phyloP scores from a whole-genome alignment of 1,284 basidiomycete species.

The Irpex rosettiformis region DNA sequence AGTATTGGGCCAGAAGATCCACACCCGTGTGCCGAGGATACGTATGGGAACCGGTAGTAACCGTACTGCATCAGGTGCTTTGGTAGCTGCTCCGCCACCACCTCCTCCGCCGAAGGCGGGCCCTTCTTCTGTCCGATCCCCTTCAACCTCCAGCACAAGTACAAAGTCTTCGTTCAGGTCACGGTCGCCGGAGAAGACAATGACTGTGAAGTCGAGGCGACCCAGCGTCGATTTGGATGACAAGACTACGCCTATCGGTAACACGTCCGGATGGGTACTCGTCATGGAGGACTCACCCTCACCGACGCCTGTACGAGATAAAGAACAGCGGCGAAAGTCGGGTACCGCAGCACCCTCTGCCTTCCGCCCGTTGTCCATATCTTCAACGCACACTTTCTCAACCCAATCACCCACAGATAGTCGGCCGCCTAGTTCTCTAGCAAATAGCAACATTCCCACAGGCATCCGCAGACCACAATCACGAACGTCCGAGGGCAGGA shows the following conservation, averaged over 20 bases:
- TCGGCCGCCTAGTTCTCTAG: conserved; percentile 31
- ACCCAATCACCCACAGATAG: conserved; percentile 31
- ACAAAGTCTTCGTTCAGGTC: conserved; percentile 27
- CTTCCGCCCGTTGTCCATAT: conserved; percentile 32
- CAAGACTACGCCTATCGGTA: conserved; percentile 41
- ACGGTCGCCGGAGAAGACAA: conserved; percentile 24
- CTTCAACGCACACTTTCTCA: conserved; percentile 29
- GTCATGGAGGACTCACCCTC: conserved; percentile 80
- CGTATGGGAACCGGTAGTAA: conserved; percentile 71
- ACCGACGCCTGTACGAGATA: conserved; percentile 59
- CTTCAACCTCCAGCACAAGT: conserved; percentile 21
- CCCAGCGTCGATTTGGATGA: conserved; percentile 31
- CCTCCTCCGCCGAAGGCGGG: conserved; percentile 20
- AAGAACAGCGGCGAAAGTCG: conserved; percentile 55
- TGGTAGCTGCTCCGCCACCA: conserved; percentile 28
- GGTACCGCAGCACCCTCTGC: conserved; percentile 42
- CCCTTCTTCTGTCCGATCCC: conserved; percentile 21
- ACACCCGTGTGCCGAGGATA: conserved; percentile 75
- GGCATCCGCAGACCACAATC: conserved; percentile 62
- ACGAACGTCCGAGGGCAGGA: conserved; percentile 52
- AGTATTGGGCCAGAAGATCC: conserved; percentile 79
- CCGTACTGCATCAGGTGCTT: conserved; percentile 36
- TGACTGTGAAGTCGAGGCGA: conserved; percentile 23
- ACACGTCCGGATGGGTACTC: conserved; percentile 75
- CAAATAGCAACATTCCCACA: conserved; percentile 38